Evolutionary conservation across 345 rosid species (phyloP), one percentile per base, ranked within the genome.

Genomic region (Populus ilicifolia): DNA sequence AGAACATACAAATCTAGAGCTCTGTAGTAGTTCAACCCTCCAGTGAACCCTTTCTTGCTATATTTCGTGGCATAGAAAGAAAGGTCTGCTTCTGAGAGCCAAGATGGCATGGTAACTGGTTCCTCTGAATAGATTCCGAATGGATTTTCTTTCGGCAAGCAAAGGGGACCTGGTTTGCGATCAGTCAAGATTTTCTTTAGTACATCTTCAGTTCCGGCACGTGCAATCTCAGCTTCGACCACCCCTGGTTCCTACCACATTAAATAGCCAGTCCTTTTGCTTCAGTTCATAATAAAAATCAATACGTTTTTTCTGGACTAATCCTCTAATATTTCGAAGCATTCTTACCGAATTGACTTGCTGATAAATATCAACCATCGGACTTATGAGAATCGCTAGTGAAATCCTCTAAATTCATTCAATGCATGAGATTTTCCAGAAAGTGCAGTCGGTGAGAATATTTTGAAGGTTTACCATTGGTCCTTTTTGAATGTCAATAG

Each of bases 1-100:
- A 54, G 7, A 27, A 74, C 91, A 44, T 86, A 94, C 97, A 89
- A 76, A 82, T 92, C 87, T 79, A 92, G 23, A 78, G 91, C 90
- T 66, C 97, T 84, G 84, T 91, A 94, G 86, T 90, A 94, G 91
- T 91, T 94, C 56, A 93, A 75, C 8, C 87, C 86, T 27, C 98
- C 93, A 1, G 91, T 89, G 86, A 93, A 91, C 70, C 98, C 91
- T 17, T 71, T 88, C 36, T 82, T 78, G 25, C 82, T 79, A 61
- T 87, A 90, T 70, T 86, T 87, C 50, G 80, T 46, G 65, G 70
- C 84, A 14, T 80, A 85, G 82, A 82, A 91, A n/a, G 70, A 69
- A 38, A 94, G 80, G 80, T 89, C 97, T 63, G 84, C 89, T 82
- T 90, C 87, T 1, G 93, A 44, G 5, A 91, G 81, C 98, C 97